Conservation (phyloP, 129 eudicot species). For the Arctium lappa region DNA sequence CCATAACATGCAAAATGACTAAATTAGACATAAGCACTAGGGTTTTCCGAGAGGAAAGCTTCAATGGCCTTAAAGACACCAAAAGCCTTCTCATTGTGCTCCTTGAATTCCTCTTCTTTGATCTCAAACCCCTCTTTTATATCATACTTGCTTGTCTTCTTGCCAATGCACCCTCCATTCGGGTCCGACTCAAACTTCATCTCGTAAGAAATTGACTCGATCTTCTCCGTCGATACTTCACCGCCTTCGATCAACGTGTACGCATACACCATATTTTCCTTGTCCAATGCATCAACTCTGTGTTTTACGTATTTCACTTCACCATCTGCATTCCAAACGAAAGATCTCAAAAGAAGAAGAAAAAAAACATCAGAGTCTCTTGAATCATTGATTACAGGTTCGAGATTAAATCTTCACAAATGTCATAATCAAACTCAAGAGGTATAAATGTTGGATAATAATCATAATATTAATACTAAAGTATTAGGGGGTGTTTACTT, state of each 20-base stretch:
- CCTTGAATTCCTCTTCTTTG: constrained; percentile 47
- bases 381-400: background rate
- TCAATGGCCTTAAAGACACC: constrained; percentile 46
- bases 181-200: constrained; percentile 41
- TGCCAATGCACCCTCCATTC: constrained; percentile 38
- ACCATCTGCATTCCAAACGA: constrained; percentile 22
- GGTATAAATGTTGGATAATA: background rate
- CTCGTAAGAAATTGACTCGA: constrained; percentile 41
- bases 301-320: constrained; percentile 27
- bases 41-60: constrained; percentile 42
- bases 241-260: constrained; percentile 52
- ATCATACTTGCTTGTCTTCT: constrained; percentile 31
- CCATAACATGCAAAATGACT: background rate
- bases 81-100: constrained; percentile 38
- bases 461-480: background rate
- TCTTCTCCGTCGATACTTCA: constrained; percentile 26
- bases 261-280: constrained; percentile 34
- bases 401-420: background rate
- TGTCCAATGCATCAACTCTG: constrained; percentile 38
- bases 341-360: background rate
- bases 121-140: constrained; percentile 25
- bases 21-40: constrained; percentile 38
- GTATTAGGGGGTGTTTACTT: background rate
- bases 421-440: background rate
- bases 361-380: background rate